Evolutionary conservation across 1,284 basidiomycete species (phyloP), one percentile per base, ranked within the genome.

Genomic region (Papiliotrema terrestris): DNA sequence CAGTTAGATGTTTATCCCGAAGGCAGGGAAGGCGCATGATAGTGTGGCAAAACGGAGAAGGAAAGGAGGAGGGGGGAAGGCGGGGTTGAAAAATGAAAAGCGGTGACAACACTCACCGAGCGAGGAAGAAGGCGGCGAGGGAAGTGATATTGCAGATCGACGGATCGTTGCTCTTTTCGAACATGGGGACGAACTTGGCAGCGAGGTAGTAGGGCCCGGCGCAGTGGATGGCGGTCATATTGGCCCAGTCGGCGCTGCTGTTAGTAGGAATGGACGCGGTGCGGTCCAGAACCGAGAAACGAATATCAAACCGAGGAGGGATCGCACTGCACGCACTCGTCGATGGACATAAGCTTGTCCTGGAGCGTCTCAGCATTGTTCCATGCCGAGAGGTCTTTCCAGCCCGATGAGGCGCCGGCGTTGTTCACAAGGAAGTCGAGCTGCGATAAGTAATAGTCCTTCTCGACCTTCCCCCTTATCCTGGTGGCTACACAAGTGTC

Each of bases 341-440:
- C 67, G 45, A 68, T 63, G 23, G 65, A 65, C 55, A 60, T 62
- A 19, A 68, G 61, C 55, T 62, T 67, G 36, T 51, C 54, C 35
- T 58, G 59, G 22, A 67, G 54, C 17, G 45, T 64, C 51, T 45
- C 59, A 29, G 60, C 52, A 42, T 56, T 19, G 29, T 20, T 41
- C 53, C 57, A 29, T 23, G 45, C 38, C n/a, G 55, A 50, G 45
- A 45, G 53, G 45, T 54, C 58, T 42, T 59, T 60, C 67, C 67
- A 69, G 38, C 56, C 57, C 46, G 43, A 50, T 4, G 61, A 62
- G 54, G 57, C 61, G 11, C 67, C 67, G 51, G 67, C 67, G 46
- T 68, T 68, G 59, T 69, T 69, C 48, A 69, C 61, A 13, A 67
- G 54, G 42, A 60, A 60, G 41, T 69, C 67, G 51, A 69, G 61